Evolutionary conservation across 345 rosid genomes (phyloP), one percentile per base, ranked within the genome.

Genomic region (Syzygium jambos): DNA sequence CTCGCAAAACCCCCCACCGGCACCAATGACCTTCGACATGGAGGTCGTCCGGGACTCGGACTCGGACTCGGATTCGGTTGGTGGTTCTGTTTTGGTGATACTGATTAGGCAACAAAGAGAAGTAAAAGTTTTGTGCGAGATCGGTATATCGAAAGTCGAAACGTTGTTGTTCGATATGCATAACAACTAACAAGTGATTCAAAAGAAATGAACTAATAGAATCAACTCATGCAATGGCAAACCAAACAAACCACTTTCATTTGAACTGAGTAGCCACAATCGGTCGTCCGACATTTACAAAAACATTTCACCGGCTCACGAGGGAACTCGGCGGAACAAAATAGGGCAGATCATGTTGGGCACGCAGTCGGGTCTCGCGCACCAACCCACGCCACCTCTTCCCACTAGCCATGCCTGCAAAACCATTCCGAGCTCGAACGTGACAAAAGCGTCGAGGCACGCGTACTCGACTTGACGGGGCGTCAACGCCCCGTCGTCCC

Each of bases 361-460:
- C 6, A 11, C n/a, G 29, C n/a, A n/a, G 38, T 6, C 0, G 6
- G 19, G 9, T 14, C 13, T 61, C 14, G 73, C 73, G 14, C 38
- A 61, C 73, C 34, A 61, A n/a, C 73, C n/a, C n/a, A 6, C 73
- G 6, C 15, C 38, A 61, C 1, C 19, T 13, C 53, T 23, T 19
- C 3, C 3, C 15, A 46, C 13, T 2, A 30, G 46, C 15, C 52
- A 25, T 3, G 43, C 80, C 14, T 49, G 23, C 25, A 85, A 49
- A 27, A 38, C 65, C 88, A 38, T 51, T 10, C 57, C 85, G 34
- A 87, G 29, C 51, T 80, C 54, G 49, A 87, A 87, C 43, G 68
- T 41, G 22, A 86, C 87, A 53, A 86, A 86, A 14, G 87, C 87
- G 21, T 86, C 87, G 19, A 86, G 59, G 57, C 84, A 73, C n/a